Conservation (phyloP, 2,329 filamentous ascomycete species). For the Colletotrichum endophyticum region DNA sequence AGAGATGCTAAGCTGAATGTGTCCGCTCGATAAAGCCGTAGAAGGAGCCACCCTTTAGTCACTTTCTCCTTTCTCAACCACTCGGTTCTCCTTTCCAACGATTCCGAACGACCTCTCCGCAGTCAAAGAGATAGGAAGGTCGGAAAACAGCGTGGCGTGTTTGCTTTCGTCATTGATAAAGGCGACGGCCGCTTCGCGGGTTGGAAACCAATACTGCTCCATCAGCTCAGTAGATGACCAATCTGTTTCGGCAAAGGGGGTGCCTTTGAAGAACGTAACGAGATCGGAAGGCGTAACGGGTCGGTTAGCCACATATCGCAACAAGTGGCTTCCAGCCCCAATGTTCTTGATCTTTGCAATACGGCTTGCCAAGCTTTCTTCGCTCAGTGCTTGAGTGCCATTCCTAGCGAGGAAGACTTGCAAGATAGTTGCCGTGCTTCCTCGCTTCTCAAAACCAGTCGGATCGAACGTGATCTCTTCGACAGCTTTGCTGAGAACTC, state of each 20-base stretch:
- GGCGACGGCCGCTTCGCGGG: background rate
- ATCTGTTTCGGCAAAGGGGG: background rate
- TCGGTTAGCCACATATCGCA: background rate
- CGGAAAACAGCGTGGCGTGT: background rate
- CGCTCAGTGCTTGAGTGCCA: rapidly evolving
- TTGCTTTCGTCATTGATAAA: background rate
- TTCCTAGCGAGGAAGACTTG: background rate
- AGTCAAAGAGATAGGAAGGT: background rate
- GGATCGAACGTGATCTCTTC: background rate
- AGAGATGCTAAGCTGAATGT: background rate
- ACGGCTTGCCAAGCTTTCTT: background rate
- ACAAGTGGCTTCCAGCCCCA: background rate
- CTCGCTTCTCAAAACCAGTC: background rate
- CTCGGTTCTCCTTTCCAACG: background rate
- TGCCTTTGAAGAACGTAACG: background rate
- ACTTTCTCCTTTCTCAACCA: background rate
- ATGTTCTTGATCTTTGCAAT: background rate
- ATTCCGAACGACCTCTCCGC: background rate
- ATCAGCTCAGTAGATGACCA: background rate
- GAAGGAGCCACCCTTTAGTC: background rate
- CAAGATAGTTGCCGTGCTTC: background rate
- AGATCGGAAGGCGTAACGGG: background rate
- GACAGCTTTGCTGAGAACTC: background rate
- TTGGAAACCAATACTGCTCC: background rate
- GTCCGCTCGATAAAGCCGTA: rapidly evolving